These are phyloP conservation scores for Aureobasidium uvarum DNA, from an alignment of 2,329 filamentous ascomycete genomes.

Conservation along the genomic window DNA sequence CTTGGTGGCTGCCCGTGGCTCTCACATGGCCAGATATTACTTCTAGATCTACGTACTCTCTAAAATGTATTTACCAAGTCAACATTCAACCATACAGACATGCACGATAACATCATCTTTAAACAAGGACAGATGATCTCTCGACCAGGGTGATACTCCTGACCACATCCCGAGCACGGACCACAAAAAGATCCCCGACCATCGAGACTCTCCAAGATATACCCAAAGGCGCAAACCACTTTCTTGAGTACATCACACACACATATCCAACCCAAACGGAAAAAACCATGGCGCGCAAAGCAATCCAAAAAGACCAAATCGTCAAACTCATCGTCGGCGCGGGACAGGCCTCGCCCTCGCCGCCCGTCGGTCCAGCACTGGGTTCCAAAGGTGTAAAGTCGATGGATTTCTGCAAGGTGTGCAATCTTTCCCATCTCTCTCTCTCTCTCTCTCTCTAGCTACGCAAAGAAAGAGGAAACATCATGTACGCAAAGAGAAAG, in stretches of 20 bases:
- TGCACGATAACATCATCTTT: not conserved
- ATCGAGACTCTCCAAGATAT: not conserved
- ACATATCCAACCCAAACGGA: not conserved
- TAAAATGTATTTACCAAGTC: too few species aligned
- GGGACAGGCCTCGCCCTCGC: slow-evolving; percentile 90
- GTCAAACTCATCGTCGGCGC: slow-evolving; percentile 98
- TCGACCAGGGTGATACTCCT: not conserved
- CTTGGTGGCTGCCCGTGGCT: too few species aligned
- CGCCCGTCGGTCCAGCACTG: slow-evolving; percentile 91
- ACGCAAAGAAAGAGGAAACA: not conserved
- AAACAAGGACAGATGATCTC: not conserved
- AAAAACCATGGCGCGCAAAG: slow-evolving; percentile 52
- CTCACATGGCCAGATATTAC: too few species aligned
- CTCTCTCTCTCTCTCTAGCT: not conserved
- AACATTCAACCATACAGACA: too few species aligned
- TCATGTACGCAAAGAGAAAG: not conserved
- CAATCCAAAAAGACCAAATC: slow-evolving; percentile 63
- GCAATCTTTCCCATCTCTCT: not conserved
- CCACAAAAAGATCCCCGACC: slow-evolving; percentile 6
- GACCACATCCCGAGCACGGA: not conserved
- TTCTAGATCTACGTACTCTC: too few species aligned
- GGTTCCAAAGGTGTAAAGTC: slow-evolving; percentile 98
- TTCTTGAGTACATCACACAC: not conserved
- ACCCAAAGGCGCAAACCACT: slow-evolving; percentile 20
- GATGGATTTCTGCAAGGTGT: slow-evolving; percentile 99